Percentiles rank a stretch among this genome's conserved stretches.
These are phyloP conservation scores for Petrea volubilis DNA, from an alignment of 257 asterid genomes.

Conservation along the genomic window DNA sequence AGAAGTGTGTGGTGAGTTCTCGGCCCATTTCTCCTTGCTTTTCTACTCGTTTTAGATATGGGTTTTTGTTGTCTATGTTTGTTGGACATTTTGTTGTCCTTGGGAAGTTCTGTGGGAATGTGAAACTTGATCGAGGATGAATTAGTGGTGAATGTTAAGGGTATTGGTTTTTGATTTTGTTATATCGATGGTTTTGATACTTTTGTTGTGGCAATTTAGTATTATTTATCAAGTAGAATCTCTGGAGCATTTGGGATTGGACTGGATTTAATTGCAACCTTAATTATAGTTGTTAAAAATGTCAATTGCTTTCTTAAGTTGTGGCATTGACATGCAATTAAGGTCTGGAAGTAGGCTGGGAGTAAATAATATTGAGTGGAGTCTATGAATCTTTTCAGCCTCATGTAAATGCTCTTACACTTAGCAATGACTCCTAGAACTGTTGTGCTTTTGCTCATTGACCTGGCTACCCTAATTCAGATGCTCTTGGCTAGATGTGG, in stretches of 20 bases:
- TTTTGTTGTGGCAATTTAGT: not conserved
- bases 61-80: not conserved
- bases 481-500: too few species aligned
- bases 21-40: not conserved
- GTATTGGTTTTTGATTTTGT: not conserved
- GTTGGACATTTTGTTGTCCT: not conserved
- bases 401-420: not conserved
- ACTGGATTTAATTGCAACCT: too few species aligned
- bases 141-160: not conserved
- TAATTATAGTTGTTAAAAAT: not conserved
- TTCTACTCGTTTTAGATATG: not conserved
- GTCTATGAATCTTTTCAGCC: too few species aligned
- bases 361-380: too few species aligned
- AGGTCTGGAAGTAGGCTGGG: too few species aligned
- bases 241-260: not conserved
- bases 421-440: not conserved
- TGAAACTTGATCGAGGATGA: not conserved
- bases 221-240: not conserved
- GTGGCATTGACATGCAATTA: not conserved
- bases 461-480: not conserved
- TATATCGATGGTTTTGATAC: not conserved
- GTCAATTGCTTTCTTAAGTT: not conserved
- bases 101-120: not conserved
- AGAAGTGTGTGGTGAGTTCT: conserved; percentile 75
- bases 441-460: too few species aligned